These are phyloP conservation scores for Pseudocercospora crystallina DNA, from an alignment of 2,329 filamentous ascomycete species.

Conservation along the genomic window DNA sequence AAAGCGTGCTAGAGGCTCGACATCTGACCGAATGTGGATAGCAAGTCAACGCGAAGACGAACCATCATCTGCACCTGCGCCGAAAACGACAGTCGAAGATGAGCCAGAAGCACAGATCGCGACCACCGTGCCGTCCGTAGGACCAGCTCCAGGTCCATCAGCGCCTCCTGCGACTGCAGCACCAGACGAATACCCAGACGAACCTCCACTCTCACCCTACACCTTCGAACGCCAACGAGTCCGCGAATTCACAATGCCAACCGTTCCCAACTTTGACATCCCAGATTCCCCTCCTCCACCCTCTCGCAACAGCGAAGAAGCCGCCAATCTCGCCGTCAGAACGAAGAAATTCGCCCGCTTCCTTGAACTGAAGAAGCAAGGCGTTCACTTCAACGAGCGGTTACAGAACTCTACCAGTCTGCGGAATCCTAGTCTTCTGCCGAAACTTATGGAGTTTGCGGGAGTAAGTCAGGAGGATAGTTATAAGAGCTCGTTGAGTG, in stretches of 20 bases:
- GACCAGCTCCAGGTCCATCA: constrained; percentile 16
- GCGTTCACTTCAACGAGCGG: constrained; percentile 75
- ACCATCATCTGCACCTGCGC: not conserved
- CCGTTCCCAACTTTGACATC: constrained; percentile 70
- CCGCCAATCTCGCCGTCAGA: constrained; percentile 38
- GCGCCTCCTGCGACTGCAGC: constrained; percentile 4
- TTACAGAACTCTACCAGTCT: constrained; percentile 66
- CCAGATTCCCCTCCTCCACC: constrained; percentile 66
- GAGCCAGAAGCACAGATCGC: not conserved
- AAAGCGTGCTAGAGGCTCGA: too few species aligned
- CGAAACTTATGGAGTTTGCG: constrained; percentile 71
- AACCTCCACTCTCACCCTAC: constrained; percentile 60
- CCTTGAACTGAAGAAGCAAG: constrained; percentile 72
- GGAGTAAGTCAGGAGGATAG: constrained; percentile 57
- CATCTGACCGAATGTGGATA: not conserved
- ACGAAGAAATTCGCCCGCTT: constrained; percentile 72
- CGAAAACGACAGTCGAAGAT: not conserved
- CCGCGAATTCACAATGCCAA: constrained; percentile 71
- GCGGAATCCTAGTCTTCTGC: constrained; percentile 69
- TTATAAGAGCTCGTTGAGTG: constrained; percentile 61
- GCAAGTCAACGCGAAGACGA: not conserved
- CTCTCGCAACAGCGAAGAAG: constrained; percentile 34
- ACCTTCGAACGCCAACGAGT: constrained; percentile 63
- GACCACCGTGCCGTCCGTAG: not conserved
- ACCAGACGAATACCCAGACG: constrained; percentile 18